Evolutionary conservation across 768 basidiomycete genomes (phyloP), one percentile per base, ranked within the genome.

Genomic region (Tylopilus vinaceipallidus): DNA sequence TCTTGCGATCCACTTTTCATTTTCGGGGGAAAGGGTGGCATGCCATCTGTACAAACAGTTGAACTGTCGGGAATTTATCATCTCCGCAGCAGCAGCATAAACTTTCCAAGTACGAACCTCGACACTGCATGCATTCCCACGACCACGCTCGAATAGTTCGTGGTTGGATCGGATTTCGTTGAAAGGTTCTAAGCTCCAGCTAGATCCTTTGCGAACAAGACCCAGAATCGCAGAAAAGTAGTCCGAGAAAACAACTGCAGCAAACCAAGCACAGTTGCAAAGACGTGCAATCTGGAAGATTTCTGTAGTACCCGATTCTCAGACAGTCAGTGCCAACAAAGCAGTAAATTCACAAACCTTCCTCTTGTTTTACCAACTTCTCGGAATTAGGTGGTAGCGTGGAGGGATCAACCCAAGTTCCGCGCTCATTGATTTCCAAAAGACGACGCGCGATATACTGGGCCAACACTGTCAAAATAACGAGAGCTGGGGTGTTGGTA

Each of bases 11-110:
- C 88, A 91, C 48, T 81, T 66, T 61, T 88, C 90, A 45, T 91
- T 90, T 45, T 77, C 75, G 14, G 61, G 57, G 37, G 86, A 89
- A 0, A 86, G 88, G 0, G 90, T 91, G 1, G 91, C 84, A 39
- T 93, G 91, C 91, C 91, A 81, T 17, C 87, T 80, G 66, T 92
- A 92, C 47, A 92, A 69, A 58, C 86, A 86, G 58, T 92, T 92
- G 73, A 92, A 92, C 85, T 88, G 33, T 17, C 10, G 3, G 41
- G 38, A 36, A 3, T n/a, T 4, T 6, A 35, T 61, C 11, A 61
- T 23, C 34, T 23, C 14, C 26, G 11, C 11, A 8, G 2, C 33
- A 33, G 5, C 23, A 32, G n/a, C n/a, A n/a, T n/a, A n/a, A n/a
- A n/a, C n/a, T n/a, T n/a, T 26, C 23, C 6, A 45, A 34, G 34